These are phyloP conservation scores for Kwoniella sp. DNA, from an alignment of 768 basidiomycete genomes.

Conservation along the genomic window DNA sequence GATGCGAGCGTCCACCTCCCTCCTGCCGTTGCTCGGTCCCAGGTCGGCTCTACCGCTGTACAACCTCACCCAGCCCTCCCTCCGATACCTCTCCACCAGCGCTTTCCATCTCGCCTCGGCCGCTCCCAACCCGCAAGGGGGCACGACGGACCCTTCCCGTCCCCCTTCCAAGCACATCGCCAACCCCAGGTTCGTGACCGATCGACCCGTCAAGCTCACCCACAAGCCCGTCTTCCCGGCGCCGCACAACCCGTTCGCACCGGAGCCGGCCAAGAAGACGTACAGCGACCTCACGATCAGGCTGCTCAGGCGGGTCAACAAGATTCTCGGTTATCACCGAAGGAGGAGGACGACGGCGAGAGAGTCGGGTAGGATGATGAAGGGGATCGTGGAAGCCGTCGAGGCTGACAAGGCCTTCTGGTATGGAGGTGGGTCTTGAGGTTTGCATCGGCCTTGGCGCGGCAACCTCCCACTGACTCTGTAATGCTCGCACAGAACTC, in stretches of 20 bases:
- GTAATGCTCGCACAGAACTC: slow-evolving; percentile 58
- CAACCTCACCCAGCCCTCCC: neutral
- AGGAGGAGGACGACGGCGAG: slow-evolving; percentile 52
- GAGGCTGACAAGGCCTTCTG: slow-evolving; percentile 52
- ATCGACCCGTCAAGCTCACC: slow-evolving; percentile 16
- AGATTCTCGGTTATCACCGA: slow-evolving; percentile 52
- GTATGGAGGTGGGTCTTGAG: slow-evolving; percentile 51
- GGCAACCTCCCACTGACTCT: neutral
- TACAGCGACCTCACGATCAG: slow-evolving; percentile 40
- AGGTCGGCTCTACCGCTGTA: neutral
- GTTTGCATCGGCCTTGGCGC: neutral
- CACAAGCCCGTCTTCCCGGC: slow-evolving; percentile 42
- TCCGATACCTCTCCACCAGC: neutral
- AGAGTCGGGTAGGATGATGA: slow-evolving; percentile 52
- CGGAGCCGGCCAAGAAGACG: slow-evolving; percentile 6
- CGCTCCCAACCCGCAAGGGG: neutral
- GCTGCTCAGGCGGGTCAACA: slow-evolving; percentile 47
- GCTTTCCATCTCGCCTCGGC: neutral
- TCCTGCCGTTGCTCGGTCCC: neutral
- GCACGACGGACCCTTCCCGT: slow-evolving; percentile 2
- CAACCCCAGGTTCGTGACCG: slow-evolving; percentile 11
- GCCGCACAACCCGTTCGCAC: slow-evolving; percentile 43
- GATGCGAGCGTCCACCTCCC: slow-evolving; percentile 6
- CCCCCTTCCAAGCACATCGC: slow-evolving; percentile 9
- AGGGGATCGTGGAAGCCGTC: slow-evolving; percentile 51